Evolutionary conservation across 176 grass and related monocot species (phyloP).

Genomic region (Aegilops longissima): DNA sequence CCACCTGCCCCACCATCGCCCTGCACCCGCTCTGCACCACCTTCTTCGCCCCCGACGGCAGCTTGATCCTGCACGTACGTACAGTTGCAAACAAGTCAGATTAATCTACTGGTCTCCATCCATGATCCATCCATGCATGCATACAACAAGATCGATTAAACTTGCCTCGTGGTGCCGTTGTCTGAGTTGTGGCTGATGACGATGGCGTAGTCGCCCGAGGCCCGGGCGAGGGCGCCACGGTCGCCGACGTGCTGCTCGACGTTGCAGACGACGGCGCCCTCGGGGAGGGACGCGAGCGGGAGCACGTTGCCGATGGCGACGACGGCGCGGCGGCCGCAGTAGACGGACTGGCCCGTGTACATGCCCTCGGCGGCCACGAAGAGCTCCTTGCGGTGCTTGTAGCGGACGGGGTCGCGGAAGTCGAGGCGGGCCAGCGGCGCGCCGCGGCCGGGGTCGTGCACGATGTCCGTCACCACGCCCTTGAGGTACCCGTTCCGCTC

Average conservation of each 20-base stretch:
- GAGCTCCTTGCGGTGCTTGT: constrained; percentile 93
- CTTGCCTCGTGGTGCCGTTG: constrained; percentile 71
- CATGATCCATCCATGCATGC: not conserved
- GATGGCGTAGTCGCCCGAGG: constrained; percentile 80
- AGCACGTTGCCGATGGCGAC: constrained; percentile 90
- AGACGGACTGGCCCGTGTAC: constrained; percentile 90
- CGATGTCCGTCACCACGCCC: constrained; percentile 83
- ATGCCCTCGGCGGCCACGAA: constrained; percentile 93
- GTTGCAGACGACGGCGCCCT: constrained; percentile 88
- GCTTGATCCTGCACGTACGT: constrained; percentile 64
- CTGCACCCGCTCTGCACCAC: constrained; percentile 79
- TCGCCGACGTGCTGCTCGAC: constrained; percentile 88
- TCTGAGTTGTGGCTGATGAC: constrained; percentile 89
- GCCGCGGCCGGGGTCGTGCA: constrained; percentile 89
- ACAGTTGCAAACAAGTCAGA: not conserved
- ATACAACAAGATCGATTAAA: too few relatives aligned
- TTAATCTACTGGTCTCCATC: not conserved
- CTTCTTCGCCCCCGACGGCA: constrained; percentile 92
- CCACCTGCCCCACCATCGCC: constrained; percentile 88
- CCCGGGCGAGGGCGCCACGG: constrained; percentile 67
- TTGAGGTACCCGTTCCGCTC: constrained; percentile 80
- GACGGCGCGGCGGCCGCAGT: constrained; percentile 82
- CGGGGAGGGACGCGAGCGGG: constrained; percentile 64
- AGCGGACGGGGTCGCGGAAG: constrained; percentile 83
- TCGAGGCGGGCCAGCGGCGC: constrained; percentile 79